Conservation (phyloP, 805 yeast genomes). For the Zygosaccharomyces lentus region DNA sequence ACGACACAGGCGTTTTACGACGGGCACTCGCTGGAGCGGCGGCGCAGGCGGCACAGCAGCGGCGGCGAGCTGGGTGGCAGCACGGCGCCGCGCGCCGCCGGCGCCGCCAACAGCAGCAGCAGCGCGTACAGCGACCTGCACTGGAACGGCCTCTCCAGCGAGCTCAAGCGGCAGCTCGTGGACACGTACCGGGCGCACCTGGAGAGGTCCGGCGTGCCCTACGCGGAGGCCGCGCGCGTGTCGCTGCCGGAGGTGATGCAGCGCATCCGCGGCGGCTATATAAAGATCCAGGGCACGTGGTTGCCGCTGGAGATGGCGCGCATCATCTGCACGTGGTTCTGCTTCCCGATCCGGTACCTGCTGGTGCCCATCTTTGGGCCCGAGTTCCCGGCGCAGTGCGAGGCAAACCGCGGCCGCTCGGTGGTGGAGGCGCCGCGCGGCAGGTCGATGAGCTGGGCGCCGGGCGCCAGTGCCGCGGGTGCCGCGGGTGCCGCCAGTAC, state of each 20-base stretch:
- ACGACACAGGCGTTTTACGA: slow-evolving; percentile 23
- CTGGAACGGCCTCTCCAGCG: slow-evolving; percentile 29
- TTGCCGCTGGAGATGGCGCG: slow-evolving; percentile 66
- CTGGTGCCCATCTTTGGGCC: slow-evolving; percentile 77
- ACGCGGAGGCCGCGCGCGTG: slow-evolving; percentile 15
- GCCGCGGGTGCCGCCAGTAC: background rate
- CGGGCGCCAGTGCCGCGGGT: background rate
- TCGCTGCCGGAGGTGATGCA: slow-evolving; percentile 35
- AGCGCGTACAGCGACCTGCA: slow-evolving; percentile 29
- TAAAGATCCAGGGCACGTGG: slow-evolving; percentile 96
- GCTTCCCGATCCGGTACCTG: slow-evolving; percentile 71
- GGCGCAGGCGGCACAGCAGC: slow-evolving; percentile 12
- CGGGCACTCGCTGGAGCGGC: slow-evolving; percentile 7
- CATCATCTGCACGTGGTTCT: slow-evolving; percentile 64
- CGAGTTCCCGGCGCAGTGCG: slow-evolving; percentile 45
- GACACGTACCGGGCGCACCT: slow-evolving; percentile 15
- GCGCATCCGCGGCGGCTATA: slow-evolving; percentile 83
- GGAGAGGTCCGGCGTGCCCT: slow-evolving; percentile 11
- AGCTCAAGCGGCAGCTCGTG: slow-evolving; percentile 18
- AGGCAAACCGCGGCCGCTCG: slow-evolving; percentile 4
- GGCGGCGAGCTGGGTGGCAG: slow-evolving; percentile 5
- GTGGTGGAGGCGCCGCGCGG: background rate
- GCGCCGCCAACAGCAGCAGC: background rate
- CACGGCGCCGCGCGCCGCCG: no score
- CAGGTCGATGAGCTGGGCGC: slow-evolving; percentile 2